Evolutionary conservation across 1,139 yeast species (phyloP).

Genomic region (Debaryomyces coudertii): DNA sequence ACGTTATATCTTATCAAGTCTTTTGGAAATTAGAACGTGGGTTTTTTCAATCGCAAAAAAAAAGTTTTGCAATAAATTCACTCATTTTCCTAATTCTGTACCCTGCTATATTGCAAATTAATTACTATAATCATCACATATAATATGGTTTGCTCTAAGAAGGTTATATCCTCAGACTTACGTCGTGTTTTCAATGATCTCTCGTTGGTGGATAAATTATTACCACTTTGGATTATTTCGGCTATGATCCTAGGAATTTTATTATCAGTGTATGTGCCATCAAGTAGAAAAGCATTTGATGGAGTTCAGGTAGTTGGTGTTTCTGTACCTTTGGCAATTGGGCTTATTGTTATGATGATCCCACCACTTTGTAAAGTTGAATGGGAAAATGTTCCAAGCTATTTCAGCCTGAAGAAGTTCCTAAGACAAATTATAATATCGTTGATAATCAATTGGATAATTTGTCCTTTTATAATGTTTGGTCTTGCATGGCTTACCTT

Average conservation of each 20-base stretch:
- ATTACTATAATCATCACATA: no score
- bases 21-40: no score
- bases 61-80: no score
- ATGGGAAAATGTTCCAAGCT: slow-evolving; percentile 41
- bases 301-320: slow-evolving; percentile 35
- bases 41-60: no score
- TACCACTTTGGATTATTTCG: slow-evolving; percentile 33
- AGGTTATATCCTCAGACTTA: background rate
- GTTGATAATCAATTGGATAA: slow-evolving; percentile 54
- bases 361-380: slow-evolving; percentile 60
- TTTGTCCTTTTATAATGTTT: slow-evolving; percentile 61
- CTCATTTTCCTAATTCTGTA: no score
- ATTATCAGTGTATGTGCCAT: slow-evolving; percentile 37
- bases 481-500: slow-evolving; percentile 59
- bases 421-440: slow-evolving; percentile 42
- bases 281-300: slow-evolving; percentile 30
- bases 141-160: background rate
- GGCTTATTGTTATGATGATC: slow-evolving; percentile 59
- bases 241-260: slow-evolving; percentile 35
- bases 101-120: no score
- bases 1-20: no score
- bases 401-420: slow-evolving; percentile 24
- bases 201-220: slow-evolving; percentile 28
- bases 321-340: slow-evolving; percentile 53
- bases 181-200: slow-evolving; percentile 14